Conservation (phyloP, 2,329 filamentous ascomycete species). For the Lomentospora prolificans region DNA sequence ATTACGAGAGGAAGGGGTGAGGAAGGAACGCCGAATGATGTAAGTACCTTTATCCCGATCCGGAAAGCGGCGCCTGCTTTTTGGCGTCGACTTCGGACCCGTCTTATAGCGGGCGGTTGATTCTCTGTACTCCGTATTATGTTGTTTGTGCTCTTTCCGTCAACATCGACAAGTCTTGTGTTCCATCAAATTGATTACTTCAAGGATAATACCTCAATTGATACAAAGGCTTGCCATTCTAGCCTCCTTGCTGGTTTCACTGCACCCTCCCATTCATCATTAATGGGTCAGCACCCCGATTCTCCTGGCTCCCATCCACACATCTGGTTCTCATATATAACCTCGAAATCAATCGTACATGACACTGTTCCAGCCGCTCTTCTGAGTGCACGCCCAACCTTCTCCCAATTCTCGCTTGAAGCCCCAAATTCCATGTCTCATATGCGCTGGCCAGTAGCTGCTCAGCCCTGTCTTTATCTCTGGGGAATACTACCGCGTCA, state of each 20-base stretch:
- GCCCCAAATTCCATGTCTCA: slow-evolving; percentile 4
- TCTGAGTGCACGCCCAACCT: too few relatives aligned
- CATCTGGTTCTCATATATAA: slow-evolving; percentile 12
- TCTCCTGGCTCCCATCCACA: slow-evolving; percentile 18
- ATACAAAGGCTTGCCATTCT: too few relatives aligned
- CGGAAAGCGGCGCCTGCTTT: too few relatives aligned
- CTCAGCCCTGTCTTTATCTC: slow-evolving; percentile 12
- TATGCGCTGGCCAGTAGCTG: neutral
- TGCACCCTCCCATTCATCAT: neutral
- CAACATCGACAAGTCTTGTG: too few relatives aligned
- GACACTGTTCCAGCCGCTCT: neutral
- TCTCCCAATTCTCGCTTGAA: slow-evolving; percentile 9
- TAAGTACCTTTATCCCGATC: neutral
- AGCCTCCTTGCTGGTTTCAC: too few relatives aligned
- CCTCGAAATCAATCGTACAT: slow-evolving; percentile 9
- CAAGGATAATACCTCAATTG: too few relatives aligned
- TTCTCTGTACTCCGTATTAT: neutral
- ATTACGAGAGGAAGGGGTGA: too few relatives aligned
- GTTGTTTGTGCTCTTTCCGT: too few relatives aligned
- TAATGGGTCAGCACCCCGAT: slow-evolving; percentile 7
- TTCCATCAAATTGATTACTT: too few relatives aligned
- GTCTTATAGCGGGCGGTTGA: neutral
- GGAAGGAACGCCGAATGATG: too few relatives aligned
- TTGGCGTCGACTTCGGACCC: neutral
- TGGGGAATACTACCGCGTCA: too few relatives aligned